Evolutionary conservation across 2,329 filamentous ascomycete species (phyloP).

Genomic region (Claviceps sp.): DNA sequence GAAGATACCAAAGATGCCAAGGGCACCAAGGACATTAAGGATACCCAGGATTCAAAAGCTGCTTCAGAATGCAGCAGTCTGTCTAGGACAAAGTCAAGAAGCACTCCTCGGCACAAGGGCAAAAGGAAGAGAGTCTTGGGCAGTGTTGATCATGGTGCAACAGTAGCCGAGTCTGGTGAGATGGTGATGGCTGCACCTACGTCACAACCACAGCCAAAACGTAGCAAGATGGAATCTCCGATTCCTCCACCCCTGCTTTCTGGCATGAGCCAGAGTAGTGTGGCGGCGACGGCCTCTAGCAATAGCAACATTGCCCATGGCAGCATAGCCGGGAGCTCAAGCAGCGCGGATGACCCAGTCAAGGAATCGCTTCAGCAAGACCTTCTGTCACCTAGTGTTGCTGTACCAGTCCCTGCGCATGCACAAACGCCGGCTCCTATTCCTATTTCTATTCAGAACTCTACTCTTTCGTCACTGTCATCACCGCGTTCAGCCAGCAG

Average conservation of each 20-base stretch:
- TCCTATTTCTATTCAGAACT: constrained; percentile 19
- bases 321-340: constrained; percentile 9
- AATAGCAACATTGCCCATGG: constrained; percentile 1
- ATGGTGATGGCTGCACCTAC: constrained; percentile 9
- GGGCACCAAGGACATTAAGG: too few species aligned
- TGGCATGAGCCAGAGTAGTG: constrained; percentile 16
- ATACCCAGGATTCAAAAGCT: constrained; percentile 1
- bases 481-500: constrained; percentile 13
- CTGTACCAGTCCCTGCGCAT: constrained; percentile 11
- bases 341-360: neutral
- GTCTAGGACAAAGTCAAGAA: constrained; percentile 14
- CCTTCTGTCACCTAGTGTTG: constrained; percentile 3
- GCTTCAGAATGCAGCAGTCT: constrained; percentile 8
- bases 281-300: constrained; percentile 15
- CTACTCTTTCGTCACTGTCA: constrained; percentile 18
- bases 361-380: neutral
- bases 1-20: too few species aligned
- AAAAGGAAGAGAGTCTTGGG: constrained; percentile 34
- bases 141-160: constrained; percentile 17
- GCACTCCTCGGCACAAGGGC: constrained; percentile 19
- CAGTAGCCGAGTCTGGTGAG: constrained; percentile 15
- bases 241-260: constrained; percentile 32
- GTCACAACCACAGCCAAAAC: constrained; percentile 31
- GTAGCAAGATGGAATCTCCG: constrained; percentile 44
- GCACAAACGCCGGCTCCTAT: constrained; percentile 31